Evolutionary conservation across 805 yeast species (phyloP), one percentile per base, ranked within the genome.

Genomic region (Candida corydali): DNA sequence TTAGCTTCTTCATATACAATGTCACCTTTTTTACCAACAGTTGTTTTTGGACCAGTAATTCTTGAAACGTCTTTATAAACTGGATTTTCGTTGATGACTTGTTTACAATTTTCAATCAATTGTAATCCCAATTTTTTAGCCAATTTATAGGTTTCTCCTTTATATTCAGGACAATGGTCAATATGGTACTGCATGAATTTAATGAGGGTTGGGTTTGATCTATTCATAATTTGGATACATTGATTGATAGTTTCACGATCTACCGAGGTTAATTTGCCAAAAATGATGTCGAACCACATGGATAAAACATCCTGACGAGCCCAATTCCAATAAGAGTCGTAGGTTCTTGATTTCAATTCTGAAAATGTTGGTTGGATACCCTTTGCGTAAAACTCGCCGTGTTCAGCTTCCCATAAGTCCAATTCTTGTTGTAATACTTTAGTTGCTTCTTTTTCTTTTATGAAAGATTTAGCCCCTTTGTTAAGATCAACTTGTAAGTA

Each of bases 321-420:
- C 98, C 98, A 93, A 66, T 94, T 94, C 98, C 98, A 93, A 66
- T 89, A 88, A 16, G 97, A 88, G 66, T 93, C 98, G 63, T 91
- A 93, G 37, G 83, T 80, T 71, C 98, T 85, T 19, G 97, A 95
- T 72, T 93, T 93, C 67, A 85, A 76, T 44, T 91, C 75, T 22
- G 96, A 85, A 69, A 93, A 93, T 4, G 82, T 79, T 28, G 98
- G 96, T 48, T 80, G 72, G 52, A 93, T 82, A 59, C 98, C 98
- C 41, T 80, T 76, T 34, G 96, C 89, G 61, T 89, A 93, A 56
- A 81, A 81, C 54, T 93, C 98, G 50, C 98, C 98, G 59, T 82
- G 75, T 52, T 68, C 73, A 22, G 82, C 78, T 63, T 82, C 77
- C 91, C 91, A 85, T 62, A 86, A 74, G 59, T 93, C 98, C 49